phyloP scores from a whole-genome alignment of 2,329 filamentous ascomycete species.

The Neopestalotiopsis sp. region DNA sequence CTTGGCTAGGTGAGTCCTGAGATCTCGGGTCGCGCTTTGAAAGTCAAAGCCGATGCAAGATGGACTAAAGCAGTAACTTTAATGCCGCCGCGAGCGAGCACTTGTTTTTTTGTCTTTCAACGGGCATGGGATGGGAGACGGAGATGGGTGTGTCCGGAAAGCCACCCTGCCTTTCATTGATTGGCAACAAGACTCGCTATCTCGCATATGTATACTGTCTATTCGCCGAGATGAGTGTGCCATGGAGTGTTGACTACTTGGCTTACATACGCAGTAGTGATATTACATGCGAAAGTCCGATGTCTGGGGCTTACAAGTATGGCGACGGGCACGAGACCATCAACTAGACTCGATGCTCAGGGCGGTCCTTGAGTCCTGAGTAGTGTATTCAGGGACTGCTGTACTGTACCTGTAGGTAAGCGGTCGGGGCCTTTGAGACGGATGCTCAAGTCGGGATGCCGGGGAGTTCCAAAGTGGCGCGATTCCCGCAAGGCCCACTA shows the following conservation, averaged over 20 bases:
- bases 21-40: background rate
- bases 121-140: background rate
- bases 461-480: background rate
- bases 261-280: background rate
- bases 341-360: background rate
- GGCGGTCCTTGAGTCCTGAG: background rate
- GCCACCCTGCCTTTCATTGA: background rate
- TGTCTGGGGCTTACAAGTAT: background rate
- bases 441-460: slow-evolving; percentile 3
- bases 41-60: background rate
- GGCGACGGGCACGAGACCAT: slow-evolving; percentile 6
- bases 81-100: background rate
- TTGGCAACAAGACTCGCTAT: background rate
- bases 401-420: background rate
- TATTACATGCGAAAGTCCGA: background rate
- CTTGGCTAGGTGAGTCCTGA: background rate
- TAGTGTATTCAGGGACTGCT: background rate
- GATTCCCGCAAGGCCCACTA: slow-evolving; percentile 6
- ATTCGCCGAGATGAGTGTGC: background rate
- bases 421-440: background rate
- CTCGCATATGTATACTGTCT: background rate
- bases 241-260: background rate
- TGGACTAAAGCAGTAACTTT: background rate
- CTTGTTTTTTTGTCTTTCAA: background rate
- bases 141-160: background rate